Evolutionary conservation across 2,329 filamentous ascomycete genomes (phyloP), one percentile per base, ranked within the genome.

Genomic region (Sarocladiaceae sp.): DNA sequence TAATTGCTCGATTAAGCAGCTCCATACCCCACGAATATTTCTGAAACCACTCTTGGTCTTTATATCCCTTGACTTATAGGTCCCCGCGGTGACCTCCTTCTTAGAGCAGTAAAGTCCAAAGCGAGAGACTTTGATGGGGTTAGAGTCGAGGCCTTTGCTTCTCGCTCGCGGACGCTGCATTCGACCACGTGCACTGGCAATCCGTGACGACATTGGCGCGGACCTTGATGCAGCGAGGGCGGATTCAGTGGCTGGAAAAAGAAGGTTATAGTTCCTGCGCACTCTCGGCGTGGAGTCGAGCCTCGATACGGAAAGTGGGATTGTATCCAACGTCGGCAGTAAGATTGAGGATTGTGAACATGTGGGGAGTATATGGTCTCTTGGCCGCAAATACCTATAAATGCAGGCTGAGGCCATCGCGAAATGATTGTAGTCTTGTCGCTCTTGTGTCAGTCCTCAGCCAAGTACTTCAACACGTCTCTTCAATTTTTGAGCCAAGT

Each of bases 1-100:
- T 41, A 41, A 41, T 41, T 41, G 24, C 37, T 41, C 21, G 16
- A 41, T 11, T 41, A 41, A 41, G 37, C 23, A 41, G 37, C 29
- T 41, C 34, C 37, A n/a, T n/a, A n/a, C n/a, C n/a, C n/a, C n/a
- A n/a, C n/a, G n/a, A 27, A n/a, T 15, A 39, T 13, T 7, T 26
- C 34, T 39, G 21, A 23, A 39, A 39, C 34, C 26, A 16, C 4
- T 6, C 15, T 24, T 18, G 18, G 3, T n/a, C n/a, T n/a, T 27
- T 29, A 41, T 16, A 7, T 10, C 23, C 9, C 12, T 29, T 3
- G 23, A 23, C 23, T 18, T 41, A 41, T 19, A 41, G 34, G 18
- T 23, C 10, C 4, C 19, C 6, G 13, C 26, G 19, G 9, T 23
- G 3, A 6, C 34, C 37, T 41, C 23, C 37, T 41, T 27, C 37